phyloP scores from a whole-genome alignment of 345 rosid species.

The Citrus maxima region DNA sequence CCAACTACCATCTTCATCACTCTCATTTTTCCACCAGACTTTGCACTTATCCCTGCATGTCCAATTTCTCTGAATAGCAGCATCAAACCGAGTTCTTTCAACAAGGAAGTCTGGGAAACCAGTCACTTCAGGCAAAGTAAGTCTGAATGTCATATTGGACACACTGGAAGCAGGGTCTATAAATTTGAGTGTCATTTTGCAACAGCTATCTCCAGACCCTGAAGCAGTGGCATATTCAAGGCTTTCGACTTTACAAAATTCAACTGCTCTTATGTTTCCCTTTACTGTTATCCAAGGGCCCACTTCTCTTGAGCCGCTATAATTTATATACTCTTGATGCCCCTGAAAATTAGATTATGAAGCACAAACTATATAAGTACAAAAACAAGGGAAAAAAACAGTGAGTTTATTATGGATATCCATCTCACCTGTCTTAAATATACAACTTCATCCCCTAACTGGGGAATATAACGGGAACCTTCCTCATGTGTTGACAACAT shows the following conservation, averaged over 20 bases:
- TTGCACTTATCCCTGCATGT: constrained; percentile 82
- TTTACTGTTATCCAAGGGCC: constrained; percentile 71
- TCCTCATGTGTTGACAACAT: constrained; percentile 76
- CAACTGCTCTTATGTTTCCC: constrained; percentile 70
- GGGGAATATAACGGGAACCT: constrained; percentile 93
- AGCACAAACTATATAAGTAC: background rate
- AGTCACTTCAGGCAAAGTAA: constrained; percentile 82
- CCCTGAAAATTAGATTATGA: constrained; percentile 56
- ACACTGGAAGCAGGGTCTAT: constrained; percentile 61
- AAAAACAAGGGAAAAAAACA: constrained; percentile 9
- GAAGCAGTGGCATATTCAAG: constrained; percentile 86
- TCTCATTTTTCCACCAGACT: constrained; percentile 96
- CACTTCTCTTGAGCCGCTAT: constrained; percentile 44
- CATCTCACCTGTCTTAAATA: constrained; percentile 84
- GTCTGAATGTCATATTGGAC: constrained; percentile 49
- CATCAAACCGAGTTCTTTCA: constrained; percentile 87
- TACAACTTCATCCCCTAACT: constrained; percentile 78
- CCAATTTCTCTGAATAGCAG: constrained; percentile 79
- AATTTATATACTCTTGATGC: constrained; percentile 68
- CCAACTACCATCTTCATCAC: constrained; percentile 88
- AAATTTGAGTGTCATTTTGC: constrained; percentile 86
- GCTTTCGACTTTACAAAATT: constrained; percentile 73
- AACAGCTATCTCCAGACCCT: constrained; percentile 98
- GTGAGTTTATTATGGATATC: background rate
- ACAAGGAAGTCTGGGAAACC: constrained; percentile 93